Base-by-base conservation (phyloP, 352 stramenopile genomes). In the Pythium apleroticum region DNA sequence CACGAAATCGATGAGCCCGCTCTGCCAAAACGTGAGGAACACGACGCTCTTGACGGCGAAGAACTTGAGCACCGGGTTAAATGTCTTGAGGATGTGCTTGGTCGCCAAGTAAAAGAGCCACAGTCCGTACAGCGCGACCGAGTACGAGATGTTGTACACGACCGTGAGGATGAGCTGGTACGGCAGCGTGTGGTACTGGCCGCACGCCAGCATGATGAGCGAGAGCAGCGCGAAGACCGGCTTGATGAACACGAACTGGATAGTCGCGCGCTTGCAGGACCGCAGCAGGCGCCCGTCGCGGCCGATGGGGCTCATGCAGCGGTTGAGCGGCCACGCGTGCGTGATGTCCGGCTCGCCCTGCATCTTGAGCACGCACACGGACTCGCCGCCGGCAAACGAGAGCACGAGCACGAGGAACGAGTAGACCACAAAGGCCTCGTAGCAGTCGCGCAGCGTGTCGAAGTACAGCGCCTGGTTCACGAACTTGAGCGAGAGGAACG, bases 11-110 rank as follows among this genome's bases (percentile, higher is more conserved):
- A 98, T 81, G 39, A 96, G 60, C 28, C 91, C 67, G 52, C 75
- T 93, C 65, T 98, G 92, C 86, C 91, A 98, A 72, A 96, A 98
- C 25, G 91, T 97, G 46, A 97, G 81, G 63, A 98, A 98, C 30
- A 98, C 90, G 57, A 98, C 86, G 53, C 75, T 81, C 72, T 98
- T 98, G 57, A 98, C 90, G 0, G 90, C 88, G 52, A 97, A 88
- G 61, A 98, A 98, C 77, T 98, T 98, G 66, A 95, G 77, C 46
- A 98, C 84, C 11, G 92, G 92, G 63, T 86, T 86, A 61, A 94
- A 94, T 25, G 80, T 78, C 71, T 86, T 78, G 57, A 95, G 65
- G 49, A 93, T 90, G 71, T 96, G 80, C 59, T 92, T 88, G 39
- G 86, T 96, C 4, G 89, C 91, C 14, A 95, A 60, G 77, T 97